Evolutionary conservation across 2,329 filamentous ascomycete genomes (phyloP).

Genomic region (Blastomyces percursus): DNA sequence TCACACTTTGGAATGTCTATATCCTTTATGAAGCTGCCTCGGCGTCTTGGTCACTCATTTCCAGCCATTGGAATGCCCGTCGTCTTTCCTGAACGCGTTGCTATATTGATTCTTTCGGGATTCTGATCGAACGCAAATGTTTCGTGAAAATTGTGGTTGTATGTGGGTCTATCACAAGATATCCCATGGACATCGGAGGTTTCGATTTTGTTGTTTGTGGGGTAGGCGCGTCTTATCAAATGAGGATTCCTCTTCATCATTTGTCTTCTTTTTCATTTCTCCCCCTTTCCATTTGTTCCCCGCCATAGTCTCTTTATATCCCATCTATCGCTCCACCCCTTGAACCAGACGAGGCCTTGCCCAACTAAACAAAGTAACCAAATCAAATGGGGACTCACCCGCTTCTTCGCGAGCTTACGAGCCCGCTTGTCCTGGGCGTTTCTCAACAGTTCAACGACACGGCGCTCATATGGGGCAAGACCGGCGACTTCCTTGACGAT

Average conservation of each 20-base stretch:
- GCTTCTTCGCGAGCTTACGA: conserved; percentile 98
- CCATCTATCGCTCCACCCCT: neutral
- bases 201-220: neutral
- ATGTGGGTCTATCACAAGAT: neutral
- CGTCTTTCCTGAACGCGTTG: no score
- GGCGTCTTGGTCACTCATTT: neutral
- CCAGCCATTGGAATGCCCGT: neutral
- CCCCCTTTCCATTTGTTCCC: neutral
- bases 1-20: neutral
- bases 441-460: conserved; percentile 96
- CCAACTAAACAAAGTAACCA: conserved; percentile 17
- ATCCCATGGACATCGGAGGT: neutral
- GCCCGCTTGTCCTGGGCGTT: conserved; percentile 99
- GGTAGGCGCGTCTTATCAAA: neutral
- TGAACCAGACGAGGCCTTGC: neutral
- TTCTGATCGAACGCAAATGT: neutral
- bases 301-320: neutral
- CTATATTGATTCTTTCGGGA: neutral
- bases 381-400: conserved; percentile 49
- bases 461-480: conserved; percentile 92
- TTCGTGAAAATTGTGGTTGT: neutral
- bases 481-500: conserved; percentile 98
- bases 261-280: neutral
- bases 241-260: neutral
- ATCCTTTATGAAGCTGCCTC: neutral